Base-by-base conservation (phyloP, 2,329 filamentous ascomycete species). In the Neonectria ditissima region DNA sequence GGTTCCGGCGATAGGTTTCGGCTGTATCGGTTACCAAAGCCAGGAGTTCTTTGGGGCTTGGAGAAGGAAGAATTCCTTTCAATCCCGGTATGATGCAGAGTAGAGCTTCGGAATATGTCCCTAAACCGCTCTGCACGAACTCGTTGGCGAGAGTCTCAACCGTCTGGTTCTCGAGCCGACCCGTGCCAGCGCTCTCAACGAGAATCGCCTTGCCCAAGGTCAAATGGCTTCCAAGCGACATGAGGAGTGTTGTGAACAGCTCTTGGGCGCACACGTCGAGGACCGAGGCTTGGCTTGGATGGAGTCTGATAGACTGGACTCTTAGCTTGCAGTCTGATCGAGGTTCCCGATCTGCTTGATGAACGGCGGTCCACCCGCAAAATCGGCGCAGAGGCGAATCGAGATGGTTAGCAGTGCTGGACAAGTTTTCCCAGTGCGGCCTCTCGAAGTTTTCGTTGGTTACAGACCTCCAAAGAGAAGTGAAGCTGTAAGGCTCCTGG, bases 261-360 rank as follows among this genome's bases (percentile, higher is more conserved):
- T 70, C 66, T 30, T 67, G 66, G n/a, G 61, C 59, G 22, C 66
- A 65, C 0, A 62, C 18, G 2, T 68, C 61, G 16, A 68, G 53
- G 3, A 69, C 54, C 5, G 65, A 61, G 8, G n/a, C 22, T n/a
- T 55, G 47, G 41, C 20, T 55, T n/a, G 20, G 22, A n/a, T 28
- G 24, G 20, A 48, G 52, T 8, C 13, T 43, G 14, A 50, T 14
- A 28, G n/a, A 20, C n/a, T 37, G 30, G 18, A 50, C 44, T 22
- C 45, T 20, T 3, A 58, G 43, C 41, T 51, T 48, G 39, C n/a
- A n/a, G 16, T 5, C 37, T 20, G 45, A 30, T 9, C 13, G 26
- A 14, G 20, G 34, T 26, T 55, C 52, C 16, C 30, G 22, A 18
- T 39, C n/a, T 20, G n/a, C 45, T 48, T 30, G 45, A 2, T n/a